A percentile compares a stretch with the other conserved stretches of the same genome.
Conservation (phyloP, 306 rosid genomes). For the Canavalia gladiata region DNA sequence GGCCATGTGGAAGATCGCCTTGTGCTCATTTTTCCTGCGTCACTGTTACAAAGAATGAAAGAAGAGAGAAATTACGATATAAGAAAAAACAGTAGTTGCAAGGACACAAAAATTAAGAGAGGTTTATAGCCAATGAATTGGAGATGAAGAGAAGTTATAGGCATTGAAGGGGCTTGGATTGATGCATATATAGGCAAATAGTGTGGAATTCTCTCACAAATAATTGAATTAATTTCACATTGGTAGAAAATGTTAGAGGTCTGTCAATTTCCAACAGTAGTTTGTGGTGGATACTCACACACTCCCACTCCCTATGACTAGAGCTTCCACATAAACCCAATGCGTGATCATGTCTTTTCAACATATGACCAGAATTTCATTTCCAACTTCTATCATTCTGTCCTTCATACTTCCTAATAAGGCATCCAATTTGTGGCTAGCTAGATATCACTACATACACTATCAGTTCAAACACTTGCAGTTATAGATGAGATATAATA, state of each 20-base stretch:
- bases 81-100: background rate
- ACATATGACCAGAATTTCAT: conserved; percentile 1
- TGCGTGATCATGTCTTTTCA: conserved; percentile 18
- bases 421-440: conserved; percentile 7
- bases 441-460: background rate
- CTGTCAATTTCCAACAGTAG: conserved; percentile 45
- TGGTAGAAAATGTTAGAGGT: conserved; percentile 37
- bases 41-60: background rate
- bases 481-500: too few relatives aligned
- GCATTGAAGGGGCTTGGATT: conserved; percentile 14
- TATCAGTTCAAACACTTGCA: background rate
- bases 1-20: conserved; percentile 49
- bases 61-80: background rate
- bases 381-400: conserved; percentile 5
- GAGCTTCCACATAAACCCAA: conserved; percentile 1
- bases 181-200: conserved; percentile 52
- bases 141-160: conserved; percentile 15
- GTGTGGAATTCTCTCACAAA: conserved; percentile 45
- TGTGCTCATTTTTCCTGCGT: conserved; percentile 53
- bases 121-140: background rate
- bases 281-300: conserved; percentile 43
- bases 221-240: conserved; percentile 41
- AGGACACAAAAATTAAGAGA: conserved; percentile 8
- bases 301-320: conserved; percentile 10
- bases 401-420: background rate